Base-by-base conservation (phyloP, 2,329 filamentous ascomycete species). In the Exophiala viscosa region DNA sequence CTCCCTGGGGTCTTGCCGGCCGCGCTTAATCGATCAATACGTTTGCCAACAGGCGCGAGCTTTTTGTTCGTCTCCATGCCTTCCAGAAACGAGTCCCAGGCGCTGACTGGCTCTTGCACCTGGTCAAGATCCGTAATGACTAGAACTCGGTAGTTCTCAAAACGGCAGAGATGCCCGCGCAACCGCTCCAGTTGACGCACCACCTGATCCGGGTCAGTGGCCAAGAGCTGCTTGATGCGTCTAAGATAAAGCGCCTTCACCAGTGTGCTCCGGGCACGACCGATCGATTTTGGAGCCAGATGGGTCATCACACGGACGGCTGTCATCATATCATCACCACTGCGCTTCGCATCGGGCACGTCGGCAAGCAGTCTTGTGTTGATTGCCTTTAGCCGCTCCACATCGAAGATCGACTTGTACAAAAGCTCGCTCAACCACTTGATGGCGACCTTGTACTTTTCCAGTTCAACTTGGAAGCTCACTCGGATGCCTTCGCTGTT, bases 201-300 rank as follows among this genome's bases (percentile, higher is more conserved):
- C 2, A 96, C 87, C 48, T 80, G 79, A 8, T 87, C 78, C 0
- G 91, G 88, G 14, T 91, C 82, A n/a, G 78, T 82, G 52, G 86
- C 82, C 11, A 99, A 79, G 11, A 95, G 80, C 66, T 87, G 87
- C 71, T 88, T 87, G 62, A 96, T 82, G 31, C 88, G 83, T 69
- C 90, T 92, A 61, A 97, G 79, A 67, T 96, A 96, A 7, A 90
- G 79, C 3, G 88, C 87, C 66, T 91, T 92, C 46, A 96, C 89
- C 10, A 99, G 80, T 0, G 88, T 90, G 50, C 86, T 86, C 62
- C 85, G 86, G 2, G 91, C 88, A 42, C 89, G 86, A 23, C 85
- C 76, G 49, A 90, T 82, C 0, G 90, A 91, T 18, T 88, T 83
- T 28, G 81, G 80, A n/a, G 86, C 80, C 63, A 88, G 83, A 67